phyloP scores from a whole-genome alignment of 1,139 yeast species.

The Meyerozyma elateridarum region DNA sequence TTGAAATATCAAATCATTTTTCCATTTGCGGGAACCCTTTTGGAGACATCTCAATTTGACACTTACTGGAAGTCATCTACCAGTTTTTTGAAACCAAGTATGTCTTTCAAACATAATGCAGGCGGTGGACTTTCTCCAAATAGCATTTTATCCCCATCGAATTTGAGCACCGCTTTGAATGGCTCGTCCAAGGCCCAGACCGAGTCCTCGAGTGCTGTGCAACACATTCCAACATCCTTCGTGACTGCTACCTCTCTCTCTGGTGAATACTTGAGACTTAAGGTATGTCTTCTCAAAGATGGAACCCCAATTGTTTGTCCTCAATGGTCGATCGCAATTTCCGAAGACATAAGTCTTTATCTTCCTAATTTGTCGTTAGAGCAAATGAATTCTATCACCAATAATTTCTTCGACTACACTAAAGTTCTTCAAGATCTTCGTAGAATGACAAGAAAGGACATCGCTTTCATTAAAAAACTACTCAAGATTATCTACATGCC shows the following conservation, averaged over 20 bases:
- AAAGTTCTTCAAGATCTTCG: constrained; percentile 39
- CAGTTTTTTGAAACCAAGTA: constrained; percentile 31
- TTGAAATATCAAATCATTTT: constrained; percentile 79
- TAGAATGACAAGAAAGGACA: constrained; percentile 33
- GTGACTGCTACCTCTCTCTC: constrained; percentile 89
- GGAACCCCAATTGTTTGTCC: constrained; percentile 86
- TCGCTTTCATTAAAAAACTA: constrained; percentile 35
- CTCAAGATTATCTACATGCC: constrained; percentile 51
- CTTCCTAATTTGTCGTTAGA: constrained; percentile 40
- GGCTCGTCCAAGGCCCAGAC: constrained; percentile 10
- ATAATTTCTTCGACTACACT: constrained; percentile 38
- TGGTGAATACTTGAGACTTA: constrained; percentile 72
- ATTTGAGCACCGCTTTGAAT: constrained; percentile 12
- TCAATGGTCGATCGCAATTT: constrained; percentile 55
- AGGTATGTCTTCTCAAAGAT: constrained; percentile 71
- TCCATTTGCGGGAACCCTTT: constrained; percentile 82
- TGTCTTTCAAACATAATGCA: constrained; percentile 29
- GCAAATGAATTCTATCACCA: constrained; percentile 40
- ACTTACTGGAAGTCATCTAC: constrained; percentile 94
- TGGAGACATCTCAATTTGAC: constrained; percentile 89
- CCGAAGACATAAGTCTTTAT: constrained; percentile 53
- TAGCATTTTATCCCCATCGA: constrained; percentile 32
- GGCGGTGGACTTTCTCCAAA: constrained; percentile 43
- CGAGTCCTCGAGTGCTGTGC: constrained; percentile 14
- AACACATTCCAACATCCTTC: constrained; percentile 49